phyloP scores from a whole-genome alignment of 2,329 filamentous ascomycete species.

The Hypoxylon sp. region DNA sequence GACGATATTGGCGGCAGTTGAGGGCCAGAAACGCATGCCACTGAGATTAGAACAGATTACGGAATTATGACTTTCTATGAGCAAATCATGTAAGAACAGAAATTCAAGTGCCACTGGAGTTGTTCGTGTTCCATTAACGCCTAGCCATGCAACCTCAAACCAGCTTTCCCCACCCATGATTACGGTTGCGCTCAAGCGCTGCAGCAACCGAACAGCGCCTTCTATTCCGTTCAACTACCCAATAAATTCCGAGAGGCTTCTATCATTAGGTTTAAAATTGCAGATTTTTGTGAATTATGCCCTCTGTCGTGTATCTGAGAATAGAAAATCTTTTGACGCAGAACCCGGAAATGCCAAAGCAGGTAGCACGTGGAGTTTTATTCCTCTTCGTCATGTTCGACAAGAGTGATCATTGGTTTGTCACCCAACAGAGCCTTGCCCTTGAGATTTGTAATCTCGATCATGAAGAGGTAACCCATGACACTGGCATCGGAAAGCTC shows the following conservation, averaged over 20 bases:
- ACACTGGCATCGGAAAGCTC: slow-evolving; percentile 87
- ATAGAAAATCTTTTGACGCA: slow-evolving; percentile 30
- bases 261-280: slow-evolving; percentile 42
- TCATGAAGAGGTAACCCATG: slow-evolving; percentile 92
- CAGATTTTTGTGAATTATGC: slow-evolving; percentile 28
- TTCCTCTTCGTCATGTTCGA: slow-evolving; percentile 67
- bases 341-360: slow-evolving; percentile 22
- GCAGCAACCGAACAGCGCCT: slow-evolving; percentile 38
- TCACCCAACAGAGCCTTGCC: slow-evolving; percentile 90
- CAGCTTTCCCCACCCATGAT: slow-evolving; percentile 39
- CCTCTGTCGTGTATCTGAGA: slow-evolving; percentile 37
- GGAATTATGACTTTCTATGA: slow-evolving; percentile 47
- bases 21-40: slow-evolving; percentile 14
- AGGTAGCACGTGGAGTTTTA: slow-evolving; percentile 35
- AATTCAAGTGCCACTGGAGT: slow-evolving; percentile 36
- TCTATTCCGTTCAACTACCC: slow-evolving; percentile 41
- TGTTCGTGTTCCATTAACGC: slow-evolving; percentile 47
- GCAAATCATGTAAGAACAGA: slow-evolving; percentile 44
- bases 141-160: slow-evolving; percentile 46
- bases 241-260: slow-evolving; percentile 41
- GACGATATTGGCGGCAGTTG: slow-evolving; percentile 19
- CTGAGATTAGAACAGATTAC: slow-evolving; percentile 39
- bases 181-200: slow-evolving; percentile 40
- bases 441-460: slow-evolving; percentile 94
- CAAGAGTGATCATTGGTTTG: slow-evolving; percentile 82